Conservation (phyloP, 2,329 filamentous ascomycete species). For the Fusarium hostae region DNA sequence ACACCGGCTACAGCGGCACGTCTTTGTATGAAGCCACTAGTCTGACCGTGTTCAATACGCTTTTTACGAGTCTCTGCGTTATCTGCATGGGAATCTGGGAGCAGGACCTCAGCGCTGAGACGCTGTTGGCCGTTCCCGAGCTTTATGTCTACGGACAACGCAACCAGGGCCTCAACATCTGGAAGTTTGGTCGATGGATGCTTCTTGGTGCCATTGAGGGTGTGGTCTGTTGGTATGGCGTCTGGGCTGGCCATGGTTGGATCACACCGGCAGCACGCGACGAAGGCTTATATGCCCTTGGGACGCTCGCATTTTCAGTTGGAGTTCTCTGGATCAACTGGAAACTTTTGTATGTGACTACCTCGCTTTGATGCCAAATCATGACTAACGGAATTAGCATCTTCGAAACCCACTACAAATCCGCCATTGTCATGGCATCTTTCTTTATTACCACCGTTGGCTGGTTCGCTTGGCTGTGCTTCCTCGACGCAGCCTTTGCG, state of each 20-base stretch:
- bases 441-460: slow-evolving; percentile 71
- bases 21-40: slow-evolving; percentile 90
- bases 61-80: slow-evolving; percentile 89
- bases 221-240: slow-evolving; percentile 76
- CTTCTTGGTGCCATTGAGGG: slow-evolving; percentile 78
- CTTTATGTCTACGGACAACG: slow-evolving; percentile 86
- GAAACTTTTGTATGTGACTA: slow-evolving; percentile 75
- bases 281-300: slow-evolving; percentile 77
- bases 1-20: slow-evolving; percentile 88
- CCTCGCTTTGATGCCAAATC: not conserved
- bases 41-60: slow-evolving; percentile 90
- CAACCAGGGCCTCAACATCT: slow-evolving; percentile 77
- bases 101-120: slow-evolving; percentile 85
- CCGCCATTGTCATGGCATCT: slow-evolving; percentile 67
- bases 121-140: slow-evolving; percentile 90
- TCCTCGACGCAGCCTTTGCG: slow-evolving; percentile 73
- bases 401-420: slow-evolving; percentile 82
- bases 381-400: slow-evolving; percentile 56
- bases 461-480: slow-evolving; percentile 79
- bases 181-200: slow-evolving; percentile 81
- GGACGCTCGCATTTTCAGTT: slow-evolving; percentile 76
- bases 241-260: slow-evolving; percentile 63
- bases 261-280: slow-evolving; percentile 66
- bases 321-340: slow-evolving; percentile 77
- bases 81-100: slow-evolving; percentile 94